Conservation (phyloP, 305 asterid genomes). For the Fraxinus latifolia region DNA sequence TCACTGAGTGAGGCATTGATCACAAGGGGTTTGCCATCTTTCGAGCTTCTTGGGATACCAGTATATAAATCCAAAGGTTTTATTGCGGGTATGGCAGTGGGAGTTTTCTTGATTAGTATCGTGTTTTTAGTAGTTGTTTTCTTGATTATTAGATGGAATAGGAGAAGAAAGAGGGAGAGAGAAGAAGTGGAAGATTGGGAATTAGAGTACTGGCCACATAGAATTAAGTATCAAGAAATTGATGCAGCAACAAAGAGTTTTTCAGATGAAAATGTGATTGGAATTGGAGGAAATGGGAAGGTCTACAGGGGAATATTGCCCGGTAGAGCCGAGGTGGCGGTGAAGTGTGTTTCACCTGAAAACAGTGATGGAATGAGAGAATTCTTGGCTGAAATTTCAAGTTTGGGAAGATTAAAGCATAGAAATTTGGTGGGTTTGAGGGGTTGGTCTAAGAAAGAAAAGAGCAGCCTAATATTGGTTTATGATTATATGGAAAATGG, state of each 20-base stretch:
- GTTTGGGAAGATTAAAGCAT: conserved; percentile 74
- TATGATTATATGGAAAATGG: conserved; percentile 83
- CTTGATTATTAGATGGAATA: conserved; percentile 32
- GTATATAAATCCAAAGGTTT: conserved; percentile 37
- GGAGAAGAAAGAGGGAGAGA: conserved; percentile 38
- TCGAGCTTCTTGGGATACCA: conserved; percentile 58
- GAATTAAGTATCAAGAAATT: conserved; percentile 56
- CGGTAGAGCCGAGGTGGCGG: conserved; percentile 60
- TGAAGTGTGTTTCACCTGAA: conserved; percentile 60
- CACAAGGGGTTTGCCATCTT: conserved; percentile 54
- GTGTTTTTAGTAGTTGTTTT: conserved; percentile 25
- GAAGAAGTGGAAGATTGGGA: conserved; percentile 90
- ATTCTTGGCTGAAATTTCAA: conserved; percentile 68
- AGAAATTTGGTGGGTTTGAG: conserved; percentile 65
- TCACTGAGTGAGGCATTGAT: conserved; percentile 42
- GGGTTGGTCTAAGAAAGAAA: conserved; percentile 87
- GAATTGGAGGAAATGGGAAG: conserved; percentile 70
- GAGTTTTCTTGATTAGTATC: conserved; percentile 23
- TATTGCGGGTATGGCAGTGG: conserved; percentile 43
- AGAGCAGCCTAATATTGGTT: conserved; percentile 57
- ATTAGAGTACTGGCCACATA: conserved; percentile 83
- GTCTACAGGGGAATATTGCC: conserved; percentile 57
- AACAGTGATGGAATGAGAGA: conserved; percentile 51
- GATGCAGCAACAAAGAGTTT: conserved; percentile 67
- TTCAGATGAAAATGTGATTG: conserved; percentile 66